These are phyloP conservation scores for Bretschneidera sinensis DNA, from an alignment of 345 rosid species.

Conservation along the genomic window DNA sequence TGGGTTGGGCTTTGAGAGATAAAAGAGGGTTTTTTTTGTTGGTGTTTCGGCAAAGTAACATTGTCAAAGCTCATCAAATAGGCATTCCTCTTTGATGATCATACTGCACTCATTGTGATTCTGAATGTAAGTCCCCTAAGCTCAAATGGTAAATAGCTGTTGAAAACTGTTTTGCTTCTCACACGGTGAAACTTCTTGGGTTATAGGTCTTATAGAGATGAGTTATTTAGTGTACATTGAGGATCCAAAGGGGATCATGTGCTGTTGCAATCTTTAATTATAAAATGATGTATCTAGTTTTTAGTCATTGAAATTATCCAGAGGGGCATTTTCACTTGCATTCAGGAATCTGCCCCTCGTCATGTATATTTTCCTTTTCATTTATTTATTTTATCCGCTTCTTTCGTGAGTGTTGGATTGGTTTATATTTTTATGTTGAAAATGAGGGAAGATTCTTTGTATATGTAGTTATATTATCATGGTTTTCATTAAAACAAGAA, in stretches of 20 bases:
- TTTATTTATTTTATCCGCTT: constrained; percentile 4
- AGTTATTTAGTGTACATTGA: constrained; percentile 34
- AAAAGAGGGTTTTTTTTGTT: constrained; percentile 13
- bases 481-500: too few relatives aligned
- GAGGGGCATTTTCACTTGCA: constrained; percentile 11
- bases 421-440: neutral
- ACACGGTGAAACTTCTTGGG: constrained; percentile 16
- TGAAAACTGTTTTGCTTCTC: constrained; percentile 8
- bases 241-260: constrained; percentile 28
- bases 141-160: constrained; percentile 35
- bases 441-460: too few relatives aligned
- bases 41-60: neutral
- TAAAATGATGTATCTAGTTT: constrained; percentile 22
- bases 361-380: constrained; percentile 18
- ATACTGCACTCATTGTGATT: constrained; percentile 13
- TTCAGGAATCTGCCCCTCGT: too few relatives aligned
- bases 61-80: constrained; percentile 7
- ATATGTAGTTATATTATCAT: too few relatives aligned
- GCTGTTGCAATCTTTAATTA: constrained; percentile 26
- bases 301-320: constrained; percentile 18
- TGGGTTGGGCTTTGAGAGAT: constrained; percentile 98
- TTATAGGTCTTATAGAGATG: constrained; percentile 24
- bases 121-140: constrained; percentile 4
- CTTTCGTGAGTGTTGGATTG: constrained; percentile 3
- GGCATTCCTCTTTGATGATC: constrained; percentile 2